These are phyloP conservation scores for Phytomonas serpens DNA, from an alignment of 208 protist species.

Conservation along the genomic window DNA sequence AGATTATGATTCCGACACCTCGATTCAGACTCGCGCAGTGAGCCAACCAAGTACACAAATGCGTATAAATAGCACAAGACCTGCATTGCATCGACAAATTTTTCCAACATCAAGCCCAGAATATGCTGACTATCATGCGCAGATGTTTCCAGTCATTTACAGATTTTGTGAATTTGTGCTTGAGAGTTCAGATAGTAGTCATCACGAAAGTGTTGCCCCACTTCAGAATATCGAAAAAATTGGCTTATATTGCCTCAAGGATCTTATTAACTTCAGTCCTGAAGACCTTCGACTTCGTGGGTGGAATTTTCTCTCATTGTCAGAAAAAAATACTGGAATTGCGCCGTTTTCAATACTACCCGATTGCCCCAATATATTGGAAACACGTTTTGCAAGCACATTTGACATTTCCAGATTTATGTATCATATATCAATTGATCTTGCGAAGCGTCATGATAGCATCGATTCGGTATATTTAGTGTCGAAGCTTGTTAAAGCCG, in stretches of 20 bases:
- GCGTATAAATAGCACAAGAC: constrained; percentile 8
- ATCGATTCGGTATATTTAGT: constrained; percentile 22
- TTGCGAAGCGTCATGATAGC: constrained; percentile 21
- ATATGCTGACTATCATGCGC: constrained; percentile 14
- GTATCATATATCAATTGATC: constrained; percentile 21
- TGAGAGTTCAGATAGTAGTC: constrained; percentile 8
- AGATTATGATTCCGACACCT: constrained; percentile 29
- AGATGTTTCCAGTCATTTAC: constrained; percentile 23
- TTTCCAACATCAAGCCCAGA: constrained; percentile 3
- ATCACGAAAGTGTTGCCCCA: constrained; percentile 10
- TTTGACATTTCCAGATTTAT: constrained; percentile 29
- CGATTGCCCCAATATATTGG: constrained; percentile 24
- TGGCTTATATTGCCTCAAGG: constrained; percentile 21
- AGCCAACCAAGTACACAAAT: not conserved
- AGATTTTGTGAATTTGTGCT: constrained; percentile 11
- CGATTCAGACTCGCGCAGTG: constrained; percentile 12
- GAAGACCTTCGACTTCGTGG: constrained; percentile 18
- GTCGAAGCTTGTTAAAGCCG: constrained; percentile 22
- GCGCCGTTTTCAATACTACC: constrained; percentile 23
- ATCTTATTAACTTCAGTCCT: constrained; percentile 26
- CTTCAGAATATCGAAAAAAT: constrained; percentile 19
- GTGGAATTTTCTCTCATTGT: constrained; percentile 19
- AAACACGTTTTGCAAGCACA: constrained; percentile 20
- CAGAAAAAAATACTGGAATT: constrained; percentile 19
- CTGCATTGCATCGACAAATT: constrained; percentile 8